Conservation (phyloP, 495 filamentous ascomycete genomes). For the Chaetomium fimeti region DNA sequence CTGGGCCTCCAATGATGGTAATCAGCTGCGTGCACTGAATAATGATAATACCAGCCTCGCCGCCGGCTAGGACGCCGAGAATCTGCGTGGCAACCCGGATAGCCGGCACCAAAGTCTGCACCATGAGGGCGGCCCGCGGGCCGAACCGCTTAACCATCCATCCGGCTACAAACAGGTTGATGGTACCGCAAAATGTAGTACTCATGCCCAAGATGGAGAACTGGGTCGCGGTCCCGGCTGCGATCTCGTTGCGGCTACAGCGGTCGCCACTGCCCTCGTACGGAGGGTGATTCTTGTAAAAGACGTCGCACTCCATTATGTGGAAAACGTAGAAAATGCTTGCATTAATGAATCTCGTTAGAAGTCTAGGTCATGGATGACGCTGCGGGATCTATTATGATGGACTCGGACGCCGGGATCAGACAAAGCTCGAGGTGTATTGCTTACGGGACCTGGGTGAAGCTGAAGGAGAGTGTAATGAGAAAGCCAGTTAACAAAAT, state of each 20-base stretch:
- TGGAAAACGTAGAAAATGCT: slow-evolving; percentile 59
- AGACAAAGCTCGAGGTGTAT: background rate
- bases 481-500: slow-evolving; percentile 54
- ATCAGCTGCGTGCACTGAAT: slow-evolving; percentile 57
- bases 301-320: slow-evolving; percentile 58
- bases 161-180: slow-evolving; percentile 58
- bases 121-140: slow-evolving; percentile 50
- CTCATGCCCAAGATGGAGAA: slow-evolving; percentile 53
- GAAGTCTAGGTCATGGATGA: background rate
- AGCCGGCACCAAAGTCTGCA: slow-evolving; percentile 53
- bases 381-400: no score
- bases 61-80: slow-evolving; percentile 52
- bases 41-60: slow-evolving; percentile 51
- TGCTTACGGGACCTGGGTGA: slow-evolving; percentile 57
- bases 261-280: slow-evolving; percentile 40
- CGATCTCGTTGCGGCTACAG: slow-evolving; percentile 50
- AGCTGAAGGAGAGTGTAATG: slow-evolving; percentile 56
- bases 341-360: background rate
- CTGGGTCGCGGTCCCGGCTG: slow-evolving; percentile 54
- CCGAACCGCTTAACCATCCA: slow-evolving; percentile 58
- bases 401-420: no score
- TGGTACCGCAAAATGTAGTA: slow-evolving; percentile 51
- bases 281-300: slow-evolving; percentile 48
- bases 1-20: slow-evolving; percentile 56
- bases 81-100: slow-evolving; percentile 55